phyloP scores from a whole-genome alignment of 768 basidiomycete species.

The Russula compacta region DNA sequence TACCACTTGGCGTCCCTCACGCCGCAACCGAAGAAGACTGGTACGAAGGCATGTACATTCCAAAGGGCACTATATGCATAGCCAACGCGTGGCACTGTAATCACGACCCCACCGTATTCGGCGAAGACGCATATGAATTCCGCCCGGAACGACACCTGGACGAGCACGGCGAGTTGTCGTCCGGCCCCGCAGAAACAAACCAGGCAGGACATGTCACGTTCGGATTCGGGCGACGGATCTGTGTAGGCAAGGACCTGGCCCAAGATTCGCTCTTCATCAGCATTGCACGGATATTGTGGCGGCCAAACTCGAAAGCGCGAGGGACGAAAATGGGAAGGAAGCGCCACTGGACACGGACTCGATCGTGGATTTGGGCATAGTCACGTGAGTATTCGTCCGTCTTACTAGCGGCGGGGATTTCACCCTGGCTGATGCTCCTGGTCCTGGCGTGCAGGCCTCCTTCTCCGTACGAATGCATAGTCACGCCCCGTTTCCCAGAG shows the following conservation, averaged over 20 bases:
- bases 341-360: not conserved
- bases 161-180: not conserved
- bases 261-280: conserved; percentile 19
- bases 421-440: not conserved
- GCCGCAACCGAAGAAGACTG: conserved; percentile 23
- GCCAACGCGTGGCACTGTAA: conserved; percentile 20
- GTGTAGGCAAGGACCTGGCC: conserved; percentile 20
- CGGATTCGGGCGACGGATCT: conserved; percentile 19
- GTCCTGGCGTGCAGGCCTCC: conserved; percentile 5
- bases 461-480: conserved; percentile 14
- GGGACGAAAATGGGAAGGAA: conserved; percentile 10
- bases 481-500: conserved; percentile 19
- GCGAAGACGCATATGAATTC: conserved; percentile 18
- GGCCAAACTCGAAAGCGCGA: conserved; percentile 7
- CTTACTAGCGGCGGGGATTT: not conserved
- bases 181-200: conserved; percentile 7
- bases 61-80: conserved; percentile 29
- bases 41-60: conserved; percentile 27
- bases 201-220: conserved; percentile 14
- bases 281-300: conserved; percentile 19
- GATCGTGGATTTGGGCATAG: not conserved
- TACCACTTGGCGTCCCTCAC: not conserved
- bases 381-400: not conserved
- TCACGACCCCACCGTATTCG: conserved; percentile 7
- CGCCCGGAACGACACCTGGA: conserved; percentile 19